Evolutionary conservation across 495 filamentous ascomycete genomes (phyloP).

Genomic region (Lasiosphaeris hirsuta): DNA sequence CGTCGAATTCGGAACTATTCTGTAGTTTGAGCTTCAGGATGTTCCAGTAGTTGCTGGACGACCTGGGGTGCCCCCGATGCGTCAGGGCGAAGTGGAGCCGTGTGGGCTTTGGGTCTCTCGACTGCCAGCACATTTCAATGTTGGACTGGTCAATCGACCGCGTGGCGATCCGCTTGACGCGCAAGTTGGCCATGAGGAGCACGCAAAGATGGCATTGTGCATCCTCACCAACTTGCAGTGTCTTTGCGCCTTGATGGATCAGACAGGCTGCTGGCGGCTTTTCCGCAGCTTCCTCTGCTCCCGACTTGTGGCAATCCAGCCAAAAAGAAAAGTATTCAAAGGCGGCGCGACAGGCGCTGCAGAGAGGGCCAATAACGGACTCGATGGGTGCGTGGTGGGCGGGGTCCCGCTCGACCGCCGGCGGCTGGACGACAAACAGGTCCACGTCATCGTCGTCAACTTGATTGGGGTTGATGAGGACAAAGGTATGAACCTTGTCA

Average conservation of each 20-base stretch:
- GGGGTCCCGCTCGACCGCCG: neutral
- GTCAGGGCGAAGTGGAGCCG: constrained; percentile 4
- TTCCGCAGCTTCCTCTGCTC: neutral
- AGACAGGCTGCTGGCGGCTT: neutral
- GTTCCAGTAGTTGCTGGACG: constrained; percentile 6
- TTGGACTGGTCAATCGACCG: constrained; percentile 9
- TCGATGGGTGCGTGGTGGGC: neutral
- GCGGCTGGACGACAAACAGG: constrained; percentile 6
- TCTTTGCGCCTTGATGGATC: neutral
- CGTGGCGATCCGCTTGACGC: constrained; percentile 10
- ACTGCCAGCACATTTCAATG: constrained; percentile 16
- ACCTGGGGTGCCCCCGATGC: constrained; percentile 3
- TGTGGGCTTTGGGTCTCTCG: neutral
- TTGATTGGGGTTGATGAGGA: neutral
- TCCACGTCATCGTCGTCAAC: constrained; percentile 2
- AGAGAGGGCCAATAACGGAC: neutral
- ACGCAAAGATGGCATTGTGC: constrained; percentile 4
- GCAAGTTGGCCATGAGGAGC: constrained; percentile 10
- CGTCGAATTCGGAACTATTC: neutral
- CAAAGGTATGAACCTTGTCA: constrained; percentile 5
- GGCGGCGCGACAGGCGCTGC: neutral
- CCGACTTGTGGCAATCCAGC: neutral
- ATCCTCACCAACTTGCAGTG: neutral
- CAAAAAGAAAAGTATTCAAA: constrained; percentile 7
- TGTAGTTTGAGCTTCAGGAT: constrained; percentile 2